Evolutionary conservation across 345 rosid species (phyloP), one percentile per base, ranked within the genome.

Genomic region (Xanthoceras sorbifolium): DNA sequence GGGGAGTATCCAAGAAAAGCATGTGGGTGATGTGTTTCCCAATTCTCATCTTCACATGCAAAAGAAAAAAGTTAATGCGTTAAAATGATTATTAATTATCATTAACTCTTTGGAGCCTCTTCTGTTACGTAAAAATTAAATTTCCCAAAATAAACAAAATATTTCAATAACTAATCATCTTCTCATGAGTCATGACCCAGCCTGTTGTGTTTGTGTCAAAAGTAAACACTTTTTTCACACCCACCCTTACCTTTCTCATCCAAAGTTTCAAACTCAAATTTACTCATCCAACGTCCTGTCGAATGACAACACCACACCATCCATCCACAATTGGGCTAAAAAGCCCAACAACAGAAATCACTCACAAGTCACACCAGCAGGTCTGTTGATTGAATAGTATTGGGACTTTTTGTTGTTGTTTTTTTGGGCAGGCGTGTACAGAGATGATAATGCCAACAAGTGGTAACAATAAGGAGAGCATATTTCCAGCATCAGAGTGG

Each of bases 371-470:
- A n/a, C n/a, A n/a, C n/a, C n/a, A n/a, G n/a, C n/a, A n/a, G n/a
- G n/a, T n/a, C n/a, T n/a, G 40, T 3, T 36, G 40, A 7, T 1
- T 36, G 40, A 36, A 3, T 36, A 7, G 40, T 3, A 36, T 36
- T 36, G 40, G 4, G 40, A 36, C 9, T n/a, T 50, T 23, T 5
- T 61, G 17, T 34, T 17, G 64, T 20, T 12, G 31, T 9, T 10
- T n/a, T 29, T 34, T 32, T 50, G 9, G 60, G 59, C 77, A 85
- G 92, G 93, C 93, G 9, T 91, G 91, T 63, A 85, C 93, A 6
- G 95, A 91, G 83, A 89, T 91, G 95, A 70, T 87, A 78, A 70
- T 89, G 85, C 89, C 85, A 52, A 66, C 76, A 17, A 66, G 22
- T 2, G 89, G 85, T 5, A 82, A 22, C 85, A 67, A 74, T 11